Evolutionary conservation across 345 rosid species (phyloP), one percentile per base, ranked within the genome.

Genomic region (Ailanthus altissimus): DNA sequence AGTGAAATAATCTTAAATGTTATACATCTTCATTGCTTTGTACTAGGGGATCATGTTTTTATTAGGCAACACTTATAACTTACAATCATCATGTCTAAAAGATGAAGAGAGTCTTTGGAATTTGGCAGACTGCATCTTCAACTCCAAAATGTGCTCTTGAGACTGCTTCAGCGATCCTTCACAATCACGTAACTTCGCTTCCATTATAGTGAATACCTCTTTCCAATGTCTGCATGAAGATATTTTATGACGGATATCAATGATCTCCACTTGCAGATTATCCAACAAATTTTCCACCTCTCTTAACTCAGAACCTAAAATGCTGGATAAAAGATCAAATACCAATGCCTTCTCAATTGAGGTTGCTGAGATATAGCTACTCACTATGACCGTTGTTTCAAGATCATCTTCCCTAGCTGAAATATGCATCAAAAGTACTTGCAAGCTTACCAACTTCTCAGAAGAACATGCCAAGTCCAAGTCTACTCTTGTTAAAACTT

Each of bases 281-380:
- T 83, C 86, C 84, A 93, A 80, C 84, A 90, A 92, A 79, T 77
- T 77, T 79, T 90, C 93, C 84, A 93, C 91, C 80, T 85, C 94
- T 75, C 84, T 87, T 74, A 92, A 81, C 88, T 92, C 93, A 0
- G 98, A 92, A 84, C 89, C 99, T 75, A 96, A 79, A 82, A 93
- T 79, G 61, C 91, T 90, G 57, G 87, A 88, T 58, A 91, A 85
- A 40, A 93, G 87, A 85, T 93, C 97, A 84, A 86, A 85, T 54
- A 78, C 65, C 88, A 93, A 83, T 63, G 98, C 91, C 86, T 90
- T 91, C 82, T 89, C 93, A 70, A 86, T 76, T 10, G 89, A 86
- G 50, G 76, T 84, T 75, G 85, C 60, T 6, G 90, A 82, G 61
- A 85, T 65, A 77, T 67, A 47, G 45, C 82, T 76, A 73, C 79